Evolutionary conservation across 371 early-diverging fungal species (phyloP).

Genomic region (Zychaea mexicana): DNA sequence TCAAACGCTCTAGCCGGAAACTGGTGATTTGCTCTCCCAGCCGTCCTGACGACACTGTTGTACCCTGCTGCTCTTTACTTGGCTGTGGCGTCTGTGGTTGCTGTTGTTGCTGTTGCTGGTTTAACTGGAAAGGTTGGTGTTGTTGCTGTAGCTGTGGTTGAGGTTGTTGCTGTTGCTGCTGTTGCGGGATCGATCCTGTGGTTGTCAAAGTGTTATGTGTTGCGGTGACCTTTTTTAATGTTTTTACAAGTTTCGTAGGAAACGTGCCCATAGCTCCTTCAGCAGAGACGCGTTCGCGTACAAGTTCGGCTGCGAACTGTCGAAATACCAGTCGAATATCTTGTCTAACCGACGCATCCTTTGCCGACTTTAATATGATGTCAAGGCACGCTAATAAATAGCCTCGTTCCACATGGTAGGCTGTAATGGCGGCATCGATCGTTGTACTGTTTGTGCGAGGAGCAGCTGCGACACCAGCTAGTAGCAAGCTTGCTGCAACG

Average conservation of each 20-base stretch:
- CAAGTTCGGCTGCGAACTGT: slow-evolving; percentile 27
- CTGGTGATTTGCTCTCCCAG: slow-evolving; percentile 49
- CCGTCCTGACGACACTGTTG: slow-evolving; percentile 20
- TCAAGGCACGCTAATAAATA: slow-evolving; percentile 64
- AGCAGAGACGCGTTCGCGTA: slow-evolving; percentile 7
- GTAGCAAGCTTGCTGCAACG: slow-evolving; percentile 73
- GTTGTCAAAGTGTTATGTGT: slow-evolving; percentile 39
- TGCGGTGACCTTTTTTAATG: slow-evolving; percentile 46
- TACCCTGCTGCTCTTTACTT: slow-evolving; percentile 18
- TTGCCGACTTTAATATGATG: slow-evolving; percentile 60
- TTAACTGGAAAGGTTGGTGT: slow-evolving; percentile 25
- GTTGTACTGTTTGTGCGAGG: slow-evolving; percentile 14
- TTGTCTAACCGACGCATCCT: slow-evolving; percentile 44
- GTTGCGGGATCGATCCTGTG: slow-evolving; percentile 13
- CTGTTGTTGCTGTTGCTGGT: slow-evolving; percentile 1
- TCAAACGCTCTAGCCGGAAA: slow-evolving; percentile 44
- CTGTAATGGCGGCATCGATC: slow-evolving; percentile 65
- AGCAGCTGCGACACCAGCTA: slow-evolving; percentile 57
- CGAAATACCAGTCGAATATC: slow-evolving; percentile 47
- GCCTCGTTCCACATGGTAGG: slow-evolving; percentile 74
- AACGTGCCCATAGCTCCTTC: slow-evolving; percentile 22
- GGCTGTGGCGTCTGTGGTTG: not conserved
- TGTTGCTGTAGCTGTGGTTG: slow-evolving; percentile 27
- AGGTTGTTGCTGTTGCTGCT: slow-evolving; percentile 22
- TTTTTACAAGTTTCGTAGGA: slow-evolving; percentile 44